These are phyloP conservation scores for Stephania japonica DNA, from an alignment of 164 flowering plant species.

Conservation along the genomic window DNA sequence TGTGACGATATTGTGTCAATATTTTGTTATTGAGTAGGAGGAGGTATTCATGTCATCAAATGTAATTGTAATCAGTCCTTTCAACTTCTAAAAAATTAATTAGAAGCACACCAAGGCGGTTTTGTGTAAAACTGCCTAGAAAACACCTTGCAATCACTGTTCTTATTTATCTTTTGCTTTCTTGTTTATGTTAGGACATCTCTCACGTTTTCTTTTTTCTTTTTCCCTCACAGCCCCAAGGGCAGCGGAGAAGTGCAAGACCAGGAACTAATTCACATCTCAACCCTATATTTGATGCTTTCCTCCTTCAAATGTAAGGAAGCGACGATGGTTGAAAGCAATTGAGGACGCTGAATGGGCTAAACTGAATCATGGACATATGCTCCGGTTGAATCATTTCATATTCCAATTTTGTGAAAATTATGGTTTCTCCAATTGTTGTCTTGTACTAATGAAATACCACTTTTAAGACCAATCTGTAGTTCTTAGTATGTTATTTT, in stretches of 20 bases:
- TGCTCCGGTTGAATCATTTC: neutral
- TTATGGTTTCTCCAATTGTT: neutral
- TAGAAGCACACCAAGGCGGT: no score
- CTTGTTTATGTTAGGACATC: neutral
- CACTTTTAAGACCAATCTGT: neutral
- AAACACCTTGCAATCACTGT: no score
- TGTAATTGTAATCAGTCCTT: no score
- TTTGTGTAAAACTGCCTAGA: no score
- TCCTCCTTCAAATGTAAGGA: neutral
- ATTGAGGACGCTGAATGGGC: neutral
- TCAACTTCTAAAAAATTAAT: no score
- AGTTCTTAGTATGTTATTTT: neutral
- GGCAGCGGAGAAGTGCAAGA: slow-evolving; percentile 71
- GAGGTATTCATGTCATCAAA: no score
- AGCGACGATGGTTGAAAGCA: neutral
- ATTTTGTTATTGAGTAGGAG: no score
- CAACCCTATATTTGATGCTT: slow-evolving; percentile 8
- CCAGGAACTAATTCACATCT: slow-evolving; percentile 30
- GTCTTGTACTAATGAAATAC: neutral
- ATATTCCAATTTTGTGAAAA: neutral
- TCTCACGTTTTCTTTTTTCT: neutral
- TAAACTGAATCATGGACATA: neutral
- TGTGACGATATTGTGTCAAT: no score
- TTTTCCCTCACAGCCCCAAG: slow-evolving; percentile 58
- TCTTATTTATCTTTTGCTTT: neutral